Evolutionary conservation across 192 early-diverging fungal genomes (phyloP).

Genomic region (Mortierella claussenii): DNA sequence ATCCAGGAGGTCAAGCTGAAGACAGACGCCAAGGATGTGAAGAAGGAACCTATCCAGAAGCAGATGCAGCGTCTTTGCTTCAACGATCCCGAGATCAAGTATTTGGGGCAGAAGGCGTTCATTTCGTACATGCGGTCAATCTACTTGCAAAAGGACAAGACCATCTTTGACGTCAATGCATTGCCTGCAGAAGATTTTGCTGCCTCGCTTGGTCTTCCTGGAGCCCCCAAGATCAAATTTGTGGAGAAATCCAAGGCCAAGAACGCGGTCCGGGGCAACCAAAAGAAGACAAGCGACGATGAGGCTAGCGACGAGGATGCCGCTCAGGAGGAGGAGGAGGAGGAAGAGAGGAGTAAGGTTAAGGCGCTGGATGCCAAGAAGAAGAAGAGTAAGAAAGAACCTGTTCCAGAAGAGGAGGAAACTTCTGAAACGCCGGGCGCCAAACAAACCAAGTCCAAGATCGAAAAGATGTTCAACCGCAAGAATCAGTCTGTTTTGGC

Average conservation of each 20-base stretch:
- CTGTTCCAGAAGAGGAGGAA: conserved; percentile 26
- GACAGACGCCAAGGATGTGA: conserved; percentile 65
- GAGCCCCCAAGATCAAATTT: conserved; percentile 95
- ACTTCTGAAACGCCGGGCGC: conserved; percentile 7
- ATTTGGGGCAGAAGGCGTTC: conserved; percentile 96
- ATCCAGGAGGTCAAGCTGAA: conserved; percentile 92
- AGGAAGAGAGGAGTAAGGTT: conserved; percentile 32
- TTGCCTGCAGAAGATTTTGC: conserved; percentile 92
- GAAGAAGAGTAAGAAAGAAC: conserved; percentile 54
- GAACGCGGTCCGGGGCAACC: conserved; percentile 72
- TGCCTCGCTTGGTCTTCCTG: conserved; percentile 90
- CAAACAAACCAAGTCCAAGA: conserved; percentile 73
- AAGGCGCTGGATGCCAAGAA: conserved; percentile 43
- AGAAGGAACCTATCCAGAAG: conserved; percentile 80
- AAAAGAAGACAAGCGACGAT: conserved; percentile 57
- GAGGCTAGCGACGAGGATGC: conserved; percentile 42
- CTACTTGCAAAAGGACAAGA: conserved; percentile 91
- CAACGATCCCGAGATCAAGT: conserved; percentile 94
- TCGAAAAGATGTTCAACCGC: conserved; percentile 93
- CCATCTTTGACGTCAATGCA: conserved; percentile 86
- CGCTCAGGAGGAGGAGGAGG: conserved; percentile 51
- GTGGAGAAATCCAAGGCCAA: conserved; percentile 73
- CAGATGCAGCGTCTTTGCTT: conserved; percentile 94
- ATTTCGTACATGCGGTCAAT: conserved; percentile 95
- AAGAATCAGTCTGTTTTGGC: conserved; percentile 93